These are phyloP conservation scores for Sporothrix phasma DNA, from an alignment of 2,329 filamentous ascomycete genomes.

Conservation along the genomic window DNA sequence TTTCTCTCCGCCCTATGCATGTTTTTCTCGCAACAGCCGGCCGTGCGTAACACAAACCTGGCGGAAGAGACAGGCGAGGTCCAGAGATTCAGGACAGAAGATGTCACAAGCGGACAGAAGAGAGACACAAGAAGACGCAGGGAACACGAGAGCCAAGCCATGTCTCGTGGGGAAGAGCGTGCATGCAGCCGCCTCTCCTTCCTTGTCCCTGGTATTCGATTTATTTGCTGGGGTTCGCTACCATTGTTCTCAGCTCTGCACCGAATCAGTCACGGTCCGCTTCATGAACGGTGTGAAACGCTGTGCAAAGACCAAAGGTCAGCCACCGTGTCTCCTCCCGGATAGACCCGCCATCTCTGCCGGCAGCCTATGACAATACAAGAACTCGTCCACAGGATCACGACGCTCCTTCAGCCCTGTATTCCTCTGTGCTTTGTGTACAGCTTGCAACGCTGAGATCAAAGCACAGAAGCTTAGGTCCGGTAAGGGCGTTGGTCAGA, in stretches of 20 bases:
- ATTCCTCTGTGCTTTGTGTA: background rate
- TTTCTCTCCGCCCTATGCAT: background rate
- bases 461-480: too few relatives aligned
- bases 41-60: background rate
- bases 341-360: too few relatives aligned
- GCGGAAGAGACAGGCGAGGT: background rate
- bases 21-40: background rate
- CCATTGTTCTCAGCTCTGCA: background rate
- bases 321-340: too few relatives aligned
- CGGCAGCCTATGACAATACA: background rate
- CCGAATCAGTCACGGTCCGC: too few relatives aligned
- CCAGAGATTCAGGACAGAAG: too few relatives aligned
- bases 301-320: background rate
- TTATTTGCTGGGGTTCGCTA: background rate
- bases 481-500: too few relatives aligned
- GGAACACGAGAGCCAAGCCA: background rate
- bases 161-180: conserved; percentile 8
- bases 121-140: background rate
- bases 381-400: too few relatives aligned
- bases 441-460: background rate
- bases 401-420: background rate
- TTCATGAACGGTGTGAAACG: too few relatives aligned
- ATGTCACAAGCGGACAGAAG: background rate
- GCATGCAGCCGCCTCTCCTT: background rate
- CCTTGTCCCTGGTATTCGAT: background rate